These are phyloP conservation scores for Gelatoporia subvermispora DNA, from an alignment of 768 basidiomycete genomes.

Conservation along the genomic window DNA sequence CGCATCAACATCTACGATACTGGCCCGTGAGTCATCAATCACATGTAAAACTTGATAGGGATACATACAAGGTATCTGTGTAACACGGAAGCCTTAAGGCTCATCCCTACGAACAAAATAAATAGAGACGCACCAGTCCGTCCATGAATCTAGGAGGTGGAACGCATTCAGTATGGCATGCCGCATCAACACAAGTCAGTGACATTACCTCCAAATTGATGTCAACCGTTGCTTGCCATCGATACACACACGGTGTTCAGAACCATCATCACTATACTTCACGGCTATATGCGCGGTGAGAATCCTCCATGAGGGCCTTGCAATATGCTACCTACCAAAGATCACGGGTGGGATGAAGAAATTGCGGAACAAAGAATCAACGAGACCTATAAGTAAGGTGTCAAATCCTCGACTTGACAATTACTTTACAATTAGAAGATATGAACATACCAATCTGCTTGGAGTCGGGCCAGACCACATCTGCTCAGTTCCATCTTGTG, in stretches of 20 bases:
- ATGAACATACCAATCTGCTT: slow-evolving; percentile 64
- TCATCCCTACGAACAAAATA: slow-evolving; percentile 1
- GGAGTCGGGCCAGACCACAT: slow-evolving; percentile 73
- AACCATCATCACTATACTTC: slow-evolving; percentile 51
- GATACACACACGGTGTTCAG: slow-evolving; percentile 63
- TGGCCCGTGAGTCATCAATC: background rate
- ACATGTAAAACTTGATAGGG: background rate
- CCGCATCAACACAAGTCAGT: background rate
- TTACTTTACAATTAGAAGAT: background rate
- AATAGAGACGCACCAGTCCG: slow-evolving; percentile 48
- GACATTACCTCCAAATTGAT: slow-evolving; percentile 55
- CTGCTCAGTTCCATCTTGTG: slow-evolving; percentile 27
- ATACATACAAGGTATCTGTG: slow-evolving; percentile 53
- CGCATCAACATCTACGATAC: slow-evolving; percentile 40
- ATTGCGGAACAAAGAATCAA: slow-evolving; percentile 76
- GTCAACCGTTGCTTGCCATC: slow-evolving; percentile 82
- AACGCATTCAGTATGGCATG: no score
- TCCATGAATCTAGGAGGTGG: slow-evolving; percentile 51
- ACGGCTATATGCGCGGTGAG: slow-evolving; percentile 35
- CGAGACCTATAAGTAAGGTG: slow-evolving; percentile 35
- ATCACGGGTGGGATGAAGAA: slow-evolving; percentile 80
- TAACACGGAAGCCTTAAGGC: background rate
- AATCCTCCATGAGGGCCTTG: background rate
- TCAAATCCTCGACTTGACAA: background rate
- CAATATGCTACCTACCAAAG: slow-evolving; percentile 43